These are phyloP conservation scores for Helotiales sp. DNA, from an alignment of 2,329 filamentous ascomycete genomes.

Conservation along the genomic window DNA sequence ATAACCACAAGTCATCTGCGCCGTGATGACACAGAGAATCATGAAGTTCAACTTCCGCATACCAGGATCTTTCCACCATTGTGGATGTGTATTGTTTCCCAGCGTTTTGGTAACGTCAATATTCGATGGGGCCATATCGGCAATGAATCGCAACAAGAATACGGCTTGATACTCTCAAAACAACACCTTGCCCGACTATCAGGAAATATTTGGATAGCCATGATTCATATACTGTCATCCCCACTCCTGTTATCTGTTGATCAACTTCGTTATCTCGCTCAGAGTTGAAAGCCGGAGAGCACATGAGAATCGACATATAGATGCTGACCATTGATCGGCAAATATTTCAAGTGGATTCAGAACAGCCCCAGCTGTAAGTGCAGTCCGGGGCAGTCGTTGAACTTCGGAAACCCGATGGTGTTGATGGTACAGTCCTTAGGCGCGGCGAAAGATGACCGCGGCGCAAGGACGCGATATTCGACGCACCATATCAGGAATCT, in stretches of 20 bases:
- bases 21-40: conserved; percentile 12
- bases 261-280: conserved; percentile 2
- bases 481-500: background rate
- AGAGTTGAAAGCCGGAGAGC: too few species aligned
- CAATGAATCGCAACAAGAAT: background rate
- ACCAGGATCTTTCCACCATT: conserved; percentile 18
- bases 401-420: background rate
- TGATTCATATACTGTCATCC: conserved; percentile 1
- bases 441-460: background rate
- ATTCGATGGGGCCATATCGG: conserved; percentile 2
- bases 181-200: background rate
- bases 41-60: conserved; percentile 14
- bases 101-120: conserved; percentile 11
- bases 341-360: background rate
- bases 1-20: conserved; percentile 22
- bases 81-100: conserved; percentile 16
- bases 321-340: background rate
- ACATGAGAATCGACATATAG: too few species aligned
- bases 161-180: background rate
- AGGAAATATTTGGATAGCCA: background rate
- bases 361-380: background rate
- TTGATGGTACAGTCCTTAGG: background rate
- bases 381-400: background rate
- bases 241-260: conserved; percentile 14
- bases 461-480: background rate